phyloP scores from a whole-genome alignment of 306 rosid genomes.

The Acmispon strigosus region DNA sequence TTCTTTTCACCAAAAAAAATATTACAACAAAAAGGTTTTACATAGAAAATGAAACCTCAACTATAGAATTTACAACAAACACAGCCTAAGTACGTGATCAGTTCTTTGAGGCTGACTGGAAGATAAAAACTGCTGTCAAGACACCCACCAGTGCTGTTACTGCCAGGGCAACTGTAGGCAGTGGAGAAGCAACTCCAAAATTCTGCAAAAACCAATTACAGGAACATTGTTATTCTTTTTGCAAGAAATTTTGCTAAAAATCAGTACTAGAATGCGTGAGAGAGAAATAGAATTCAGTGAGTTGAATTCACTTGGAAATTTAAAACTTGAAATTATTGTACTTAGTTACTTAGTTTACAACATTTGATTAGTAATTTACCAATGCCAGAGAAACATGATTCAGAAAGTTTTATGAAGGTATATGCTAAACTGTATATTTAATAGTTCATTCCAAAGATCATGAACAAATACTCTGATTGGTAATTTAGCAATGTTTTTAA shows the following conservation, averaged over 20 bases:
- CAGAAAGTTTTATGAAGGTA: background rate
- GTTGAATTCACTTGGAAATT: background rate
- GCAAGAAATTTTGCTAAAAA: too few relatives aligned
- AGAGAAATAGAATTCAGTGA: background rate
- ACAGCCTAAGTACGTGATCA: constrained; percentile 27
- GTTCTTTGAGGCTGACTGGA: constrained; percentile 83
- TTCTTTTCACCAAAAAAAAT: constrained; percentile 15
- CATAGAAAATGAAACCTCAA: background rate
- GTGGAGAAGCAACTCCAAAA: constrained; percentile 63
- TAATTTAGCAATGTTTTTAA: too few relatives aligned
- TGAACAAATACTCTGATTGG: too few relatives aligned
- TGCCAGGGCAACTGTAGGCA: constrained; percentile 81
- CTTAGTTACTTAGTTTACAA: too few relatives aligned
- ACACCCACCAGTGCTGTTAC: constrained; percentile 82
- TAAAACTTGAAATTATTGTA: background rate
- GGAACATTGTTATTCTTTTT: background rate
- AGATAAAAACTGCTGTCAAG: constrained; percentile 77
- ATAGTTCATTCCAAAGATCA: too few relatives aligned
- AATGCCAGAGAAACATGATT: too few relatives aligned
- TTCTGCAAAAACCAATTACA: constrained; percentile 53
- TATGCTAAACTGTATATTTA: background rate
- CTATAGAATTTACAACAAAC: constrained; percentile 30
- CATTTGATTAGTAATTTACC: too few relatives aligned
- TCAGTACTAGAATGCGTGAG: background rate
- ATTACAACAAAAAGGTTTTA: constrained; percentile 26